These are phyloP conservation scores for Yarrowia sp. DNA, from an alignment of 805 yeast genomes.

Conservation along the genomic window DNA sequence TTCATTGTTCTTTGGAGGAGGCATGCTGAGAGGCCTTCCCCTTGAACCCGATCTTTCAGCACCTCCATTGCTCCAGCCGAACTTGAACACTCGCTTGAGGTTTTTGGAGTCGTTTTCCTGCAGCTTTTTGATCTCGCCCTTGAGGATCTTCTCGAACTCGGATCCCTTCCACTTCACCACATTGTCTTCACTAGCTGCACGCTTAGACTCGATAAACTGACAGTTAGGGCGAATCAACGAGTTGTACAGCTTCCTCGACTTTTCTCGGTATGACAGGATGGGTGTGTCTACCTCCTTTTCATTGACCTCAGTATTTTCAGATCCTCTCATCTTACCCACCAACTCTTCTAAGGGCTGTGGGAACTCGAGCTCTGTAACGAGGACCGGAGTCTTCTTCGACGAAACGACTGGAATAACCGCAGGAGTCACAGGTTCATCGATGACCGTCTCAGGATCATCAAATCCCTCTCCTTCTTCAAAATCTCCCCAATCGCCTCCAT, in stretches of 20 bases:
- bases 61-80: conserved; percentile 3
- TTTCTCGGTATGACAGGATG: conserved; percentile 2
- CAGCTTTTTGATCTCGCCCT: neutral
- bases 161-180: conserved; percentile 20
- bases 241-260: conserved; percentile 17
- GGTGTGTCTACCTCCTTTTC: neutral
- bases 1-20: neutral
- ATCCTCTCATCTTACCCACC: neutral
- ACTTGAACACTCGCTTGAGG: conserved; percentile 3
- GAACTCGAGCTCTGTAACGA: neutral
- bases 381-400: neutral
- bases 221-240: conserved; percentile 4
- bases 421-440: neutral
- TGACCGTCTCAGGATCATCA: neutral
- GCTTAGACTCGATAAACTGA: conserved; percentile 13
- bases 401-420: neutral
- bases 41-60: neutral
- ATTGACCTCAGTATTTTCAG: neutral
- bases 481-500: conserved; percentile 14
- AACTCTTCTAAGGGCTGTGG: neutral
- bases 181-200: neutral
- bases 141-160: neutral
- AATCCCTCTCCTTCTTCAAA: neutral
- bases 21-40: conserved; percentile 17
- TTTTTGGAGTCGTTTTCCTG: neutral